phyloP scores from a whole-genome alignment of 1,284 basidiomycete genomes.

The Rhodotorula sp. region DNA sequence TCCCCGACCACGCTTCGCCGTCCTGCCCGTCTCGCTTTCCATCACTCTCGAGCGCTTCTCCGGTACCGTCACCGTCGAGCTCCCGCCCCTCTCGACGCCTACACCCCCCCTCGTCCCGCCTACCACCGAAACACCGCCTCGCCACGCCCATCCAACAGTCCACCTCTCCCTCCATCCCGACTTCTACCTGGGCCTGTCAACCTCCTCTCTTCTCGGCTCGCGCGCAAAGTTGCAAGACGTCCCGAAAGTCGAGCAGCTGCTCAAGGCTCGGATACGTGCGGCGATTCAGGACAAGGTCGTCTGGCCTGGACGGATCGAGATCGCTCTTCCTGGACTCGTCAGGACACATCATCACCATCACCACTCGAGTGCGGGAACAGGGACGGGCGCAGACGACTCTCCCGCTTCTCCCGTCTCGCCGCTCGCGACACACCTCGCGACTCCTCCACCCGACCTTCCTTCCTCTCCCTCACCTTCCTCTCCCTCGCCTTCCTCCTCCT shows the following conservation, averaged over 20 bases:
- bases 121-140: constrained; percentile 17
- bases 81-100: not conserved
- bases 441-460: not conserved
- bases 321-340: constrained; percentile 26
- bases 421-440: not conserved
- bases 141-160: constrained; percentile 47
- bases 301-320: constrained; percentile 38
- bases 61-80: constrained; percentile 53
- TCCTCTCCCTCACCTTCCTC: not conserved
- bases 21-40: constrained; percentile 57
- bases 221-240: constrained; percentile 61
- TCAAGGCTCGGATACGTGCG: constrained; percentile 54
- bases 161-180: constrained; percentile 59
- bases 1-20: constrained; percentile 58
- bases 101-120: constrained; percentile 5
- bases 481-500: not conserved
- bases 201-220: constrained; percentile 57
- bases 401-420: not conserved
- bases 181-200: constrained; percentile 57
- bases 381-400: not conserved
- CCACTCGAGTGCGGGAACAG: not conserved
- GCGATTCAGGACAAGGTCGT: constrained; percentile 49
- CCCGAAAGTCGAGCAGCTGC: constrained; percentile 60
- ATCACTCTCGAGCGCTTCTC: constrained; percentile 57
- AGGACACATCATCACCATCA: constrained; percentile 6